These are phyloP conservation scores for Aureobasidium lini DNA, from an alignment of 2,329 filamentous ascomycete genomes.

Conservation along the genomic window DNA sequence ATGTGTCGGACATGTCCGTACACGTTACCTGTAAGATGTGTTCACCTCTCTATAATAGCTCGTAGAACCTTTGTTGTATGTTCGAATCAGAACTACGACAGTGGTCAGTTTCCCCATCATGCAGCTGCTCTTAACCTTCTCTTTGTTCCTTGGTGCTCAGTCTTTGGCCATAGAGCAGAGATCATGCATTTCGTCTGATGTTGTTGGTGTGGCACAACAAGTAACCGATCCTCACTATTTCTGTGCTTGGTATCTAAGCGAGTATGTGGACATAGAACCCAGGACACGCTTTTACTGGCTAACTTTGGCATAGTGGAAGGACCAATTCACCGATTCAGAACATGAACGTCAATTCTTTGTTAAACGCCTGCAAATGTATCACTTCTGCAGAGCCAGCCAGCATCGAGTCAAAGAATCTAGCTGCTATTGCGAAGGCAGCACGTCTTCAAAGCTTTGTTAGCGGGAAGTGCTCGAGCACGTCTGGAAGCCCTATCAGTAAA, in stretches of 20 bases:
- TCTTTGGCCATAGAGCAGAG: background rate
- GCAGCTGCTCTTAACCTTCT: background rate
- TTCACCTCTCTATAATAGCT: background rate
- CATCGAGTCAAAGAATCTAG: background rate
- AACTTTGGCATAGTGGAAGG: background rate
- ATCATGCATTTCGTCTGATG: background rate
- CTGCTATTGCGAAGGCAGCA: background rate
- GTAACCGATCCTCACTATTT: background rate
- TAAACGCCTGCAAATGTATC: background rate
- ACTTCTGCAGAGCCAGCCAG: background rate
- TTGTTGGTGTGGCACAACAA: background rate
- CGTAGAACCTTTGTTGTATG: too few relatives aligned
- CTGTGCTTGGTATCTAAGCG: background rate
- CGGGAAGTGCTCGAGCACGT: background rate
- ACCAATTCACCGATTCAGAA: background rate
- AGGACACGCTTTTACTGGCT: background rate
- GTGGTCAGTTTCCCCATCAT: too few relatives aligned
- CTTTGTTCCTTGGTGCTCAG: background rate
- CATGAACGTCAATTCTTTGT: background rate
- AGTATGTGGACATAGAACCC: background rate
- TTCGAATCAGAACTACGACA: too few relatives aligned
- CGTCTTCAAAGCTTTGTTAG: background rate
- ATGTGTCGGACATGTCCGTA: background rate
- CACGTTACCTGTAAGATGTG: background rate
- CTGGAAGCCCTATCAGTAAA: background rate